A percentile compares a stretch with the other conserved stretches of the same genome.
These are phyloP conservation scores for Melaleuca quinquenervia DNA, from an alignment of 345 rosid genomes.

Conservation along the genomic window DNA sequence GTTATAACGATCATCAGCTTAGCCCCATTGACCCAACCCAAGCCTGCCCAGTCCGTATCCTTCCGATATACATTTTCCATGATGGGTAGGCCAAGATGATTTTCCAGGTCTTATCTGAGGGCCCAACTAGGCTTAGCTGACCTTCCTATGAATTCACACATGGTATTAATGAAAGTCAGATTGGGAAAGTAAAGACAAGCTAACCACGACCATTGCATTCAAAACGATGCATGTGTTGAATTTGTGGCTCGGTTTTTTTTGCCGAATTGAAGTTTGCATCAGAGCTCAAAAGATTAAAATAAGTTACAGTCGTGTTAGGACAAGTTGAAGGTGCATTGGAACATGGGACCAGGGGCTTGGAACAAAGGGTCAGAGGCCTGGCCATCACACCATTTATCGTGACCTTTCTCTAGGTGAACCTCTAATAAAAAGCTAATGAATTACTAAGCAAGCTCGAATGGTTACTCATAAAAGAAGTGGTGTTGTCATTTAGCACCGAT, in stretches of 20 bases:
- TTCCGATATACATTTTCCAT: not conserved
- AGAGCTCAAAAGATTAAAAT: not conserved
- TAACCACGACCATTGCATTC: not conserved
- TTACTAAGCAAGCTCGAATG: not conserved
- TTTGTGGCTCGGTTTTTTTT: not conserved
- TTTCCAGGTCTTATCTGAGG: not conserved
- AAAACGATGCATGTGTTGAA: not conserved
- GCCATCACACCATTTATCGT: not conserved
- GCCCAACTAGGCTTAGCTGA: not conserved
- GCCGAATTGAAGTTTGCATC: not conserved
- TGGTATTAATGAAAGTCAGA: not conserved
- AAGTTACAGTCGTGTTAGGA: not conserved
- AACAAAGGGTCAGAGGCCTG: too few relatives aligned
- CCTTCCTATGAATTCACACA: not conserved
- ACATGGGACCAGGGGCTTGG: not conserved
- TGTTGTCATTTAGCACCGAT: not conserved
- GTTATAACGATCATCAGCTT: not conserved
- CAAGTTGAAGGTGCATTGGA: not conserved
- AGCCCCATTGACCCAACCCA: not conserved
- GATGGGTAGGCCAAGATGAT: not conserved
- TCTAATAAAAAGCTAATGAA: not conserved
- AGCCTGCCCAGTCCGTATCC: not conserved
- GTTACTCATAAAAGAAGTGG: not conserved
- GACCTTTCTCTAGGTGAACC: not conserved
- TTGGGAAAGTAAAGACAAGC: not conserved